Conservation (phyloP, 257 asterid species). For the Leonotis leonurus region DNA sequence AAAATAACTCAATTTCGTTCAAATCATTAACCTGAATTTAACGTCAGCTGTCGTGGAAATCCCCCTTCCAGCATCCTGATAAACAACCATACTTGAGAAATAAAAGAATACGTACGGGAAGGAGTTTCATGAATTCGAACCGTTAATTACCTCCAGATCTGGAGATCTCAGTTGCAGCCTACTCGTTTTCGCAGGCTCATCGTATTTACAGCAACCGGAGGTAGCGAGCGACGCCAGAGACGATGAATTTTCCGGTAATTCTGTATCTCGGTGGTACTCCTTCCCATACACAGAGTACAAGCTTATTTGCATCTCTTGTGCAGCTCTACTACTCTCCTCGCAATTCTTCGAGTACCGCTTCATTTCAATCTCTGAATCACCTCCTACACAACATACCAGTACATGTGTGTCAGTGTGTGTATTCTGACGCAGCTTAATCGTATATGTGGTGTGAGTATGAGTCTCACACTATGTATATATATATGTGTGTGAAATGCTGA, state of each 20-base stretch:
- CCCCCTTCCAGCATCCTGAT: conserved; percentile 33
- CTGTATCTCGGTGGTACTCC: background rate
- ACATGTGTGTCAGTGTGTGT: background rate
- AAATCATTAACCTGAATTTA: conserved; percentile 27
- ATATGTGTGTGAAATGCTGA: background rate
- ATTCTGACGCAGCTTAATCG: background rate
- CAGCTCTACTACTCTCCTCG: conserved; percentile 21
- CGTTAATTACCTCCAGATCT: conserved; percentile 49
- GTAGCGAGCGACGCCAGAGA: conserved; percentile 25
- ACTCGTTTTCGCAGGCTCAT: conserved; percentile 8
- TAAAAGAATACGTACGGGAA: background rate
- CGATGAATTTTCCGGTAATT: conserved; percentile 19
- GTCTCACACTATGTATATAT: no score
- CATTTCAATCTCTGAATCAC: conserved; percentile 16
- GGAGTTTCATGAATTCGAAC: background rate
- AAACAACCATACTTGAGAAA: background rate
- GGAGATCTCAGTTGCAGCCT: conserved; percentile 19
- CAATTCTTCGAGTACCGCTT: conserved; percentile 20
- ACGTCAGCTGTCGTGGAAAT: conserved; percentile 29
- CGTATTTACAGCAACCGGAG: conserved; percentile 3
- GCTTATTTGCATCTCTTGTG: conserved; percentile 24
- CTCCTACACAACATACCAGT: background rate
- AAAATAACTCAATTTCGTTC: background rate
- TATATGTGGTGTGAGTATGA: background rate
- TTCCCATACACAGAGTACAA: conserved; percentile 18